Evolutionary conservation across 2,329 filamentous ascomycete genomes (phyloP).

Genomic region (Gnomoniopsis smithogilvyi): DNA sequence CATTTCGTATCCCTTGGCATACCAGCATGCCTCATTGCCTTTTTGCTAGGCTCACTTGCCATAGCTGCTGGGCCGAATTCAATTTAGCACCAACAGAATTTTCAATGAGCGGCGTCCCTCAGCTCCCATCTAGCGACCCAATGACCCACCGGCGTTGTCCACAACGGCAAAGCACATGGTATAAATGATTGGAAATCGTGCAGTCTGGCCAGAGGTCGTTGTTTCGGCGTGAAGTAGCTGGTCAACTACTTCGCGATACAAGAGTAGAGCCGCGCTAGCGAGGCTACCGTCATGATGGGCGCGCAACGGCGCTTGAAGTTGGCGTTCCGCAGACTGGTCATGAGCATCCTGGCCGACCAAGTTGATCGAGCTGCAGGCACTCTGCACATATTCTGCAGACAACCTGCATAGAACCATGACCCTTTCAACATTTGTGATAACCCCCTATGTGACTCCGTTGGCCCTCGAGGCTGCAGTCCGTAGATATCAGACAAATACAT

Average conservation of each 20-base stretch:
- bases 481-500: too few species aligned
- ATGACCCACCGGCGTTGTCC: not conserved
- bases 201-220: not conserved
- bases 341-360: not conserved
- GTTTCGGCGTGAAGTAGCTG: too few species aligned
- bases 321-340: not conserved
- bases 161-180: slow-evolving; percentile 1
- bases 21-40: not conserved
- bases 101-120: not conserved
- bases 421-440: not conserved
- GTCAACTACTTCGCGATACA: not conserved
- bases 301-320: not conserved
- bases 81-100: not conserved
- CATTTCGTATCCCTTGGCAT: not conserved
- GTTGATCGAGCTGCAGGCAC: not conserved
- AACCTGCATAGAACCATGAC: not conserved
- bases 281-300: not conserved
- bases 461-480: not conserved
- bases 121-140: not conserved
- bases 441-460: not conserved
- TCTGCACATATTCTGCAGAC: not conserved
- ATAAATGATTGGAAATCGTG: slow-evolving; percentile 2
- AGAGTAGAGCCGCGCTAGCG: not conserved
- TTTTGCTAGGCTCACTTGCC: not conserved
- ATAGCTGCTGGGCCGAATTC: not conserved